phyloP scores from a whole-genome alignment of 192 early-diverging fungal genomes.

The Endogone sp. region DNA sequence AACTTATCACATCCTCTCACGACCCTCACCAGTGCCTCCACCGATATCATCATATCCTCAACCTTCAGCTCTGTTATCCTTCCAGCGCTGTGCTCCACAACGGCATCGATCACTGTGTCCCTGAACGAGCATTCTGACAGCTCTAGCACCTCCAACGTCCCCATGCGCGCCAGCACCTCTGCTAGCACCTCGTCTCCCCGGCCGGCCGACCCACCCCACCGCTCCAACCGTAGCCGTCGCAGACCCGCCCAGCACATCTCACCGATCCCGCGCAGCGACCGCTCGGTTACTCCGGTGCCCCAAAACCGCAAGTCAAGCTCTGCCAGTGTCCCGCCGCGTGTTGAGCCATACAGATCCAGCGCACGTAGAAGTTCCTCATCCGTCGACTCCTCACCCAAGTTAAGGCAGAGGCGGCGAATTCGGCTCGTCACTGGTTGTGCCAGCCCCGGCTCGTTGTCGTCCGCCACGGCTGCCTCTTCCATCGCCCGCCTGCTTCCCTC shows the following conservation, averaged over 20 bases:
- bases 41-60: neutral
- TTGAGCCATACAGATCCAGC: neutral
- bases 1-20: neutral
- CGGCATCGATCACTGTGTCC: neutral
- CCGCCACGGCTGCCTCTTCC: neutral
- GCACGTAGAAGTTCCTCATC: neutral
- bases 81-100: neutral
- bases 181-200: neutral
- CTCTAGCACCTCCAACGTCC: neutral
- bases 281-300: neutral
- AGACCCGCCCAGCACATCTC: neutral
- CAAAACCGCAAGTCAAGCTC: neutral
- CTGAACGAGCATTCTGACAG: neutral
- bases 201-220: neutral
- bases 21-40: neutral
- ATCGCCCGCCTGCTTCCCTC: neutral
- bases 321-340: neutral
- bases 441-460: neutral
- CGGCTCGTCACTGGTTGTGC: too few relatives aligned
- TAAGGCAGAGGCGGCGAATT: neutral
- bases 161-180: neutral
- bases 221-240: neutral
- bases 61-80: neutral
- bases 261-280: neutral
- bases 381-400: neutral